phyloP scores from a whole-genome alignment of 306 rosid genomes.

The Rosa chinensis region DNA sequence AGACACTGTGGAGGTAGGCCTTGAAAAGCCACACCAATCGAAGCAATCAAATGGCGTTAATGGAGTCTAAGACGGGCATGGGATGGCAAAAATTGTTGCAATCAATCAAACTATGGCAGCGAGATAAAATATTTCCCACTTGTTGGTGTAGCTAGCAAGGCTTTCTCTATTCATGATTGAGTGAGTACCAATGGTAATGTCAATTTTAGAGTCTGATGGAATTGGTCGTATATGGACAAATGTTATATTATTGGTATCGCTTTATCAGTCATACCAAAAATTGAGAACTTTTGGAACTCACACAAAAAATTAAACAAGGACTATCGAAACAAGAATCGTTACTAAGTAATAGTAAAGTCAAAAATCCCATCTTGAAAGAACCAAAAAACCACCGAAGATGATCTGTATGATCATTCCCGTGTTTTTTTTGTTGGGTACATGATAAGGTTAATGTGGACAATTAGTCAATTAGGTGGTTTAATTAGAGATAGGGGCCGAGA shows the following conservation, averaged over 20 bases:
- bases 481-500: too few relatives aligned
- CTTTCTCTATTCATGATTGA: not conserved
- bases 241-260: not conserved
- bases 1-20: constrained; percentile 56
- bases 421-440: too few relatives aligned
- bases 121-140: not conserved
- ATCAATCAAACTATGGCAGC: too few relatives aligned
- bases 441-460: too few relatives aligned
- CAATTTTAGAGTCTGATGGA: not conserved
- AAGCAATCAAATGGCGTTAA: constrained; percentile 29
- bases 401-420: too few relatives aligned
- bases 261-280: not conserved
- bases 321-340: too few relatives aligned
- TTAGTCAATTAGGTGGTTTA: too few relatives aligned
- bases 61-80: constrained; percentile 12
- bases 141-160: not conserved
- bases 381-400: too few relatives aligned
- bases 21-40: constrained; percentile 37
- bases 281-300: too few relatives aligned
- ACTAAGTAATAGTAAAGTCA: too few relatives aligned
- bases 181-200: not conserved
- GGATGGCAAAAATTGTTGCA: not conserved
- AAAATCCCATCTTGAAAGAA: too few relatives aligned
- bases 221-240: not conserved
- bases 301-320: too few relatives aligned